Conservation (phyloP, 106 monocot species). For the Dactylorhiza incarnata region DNA sequence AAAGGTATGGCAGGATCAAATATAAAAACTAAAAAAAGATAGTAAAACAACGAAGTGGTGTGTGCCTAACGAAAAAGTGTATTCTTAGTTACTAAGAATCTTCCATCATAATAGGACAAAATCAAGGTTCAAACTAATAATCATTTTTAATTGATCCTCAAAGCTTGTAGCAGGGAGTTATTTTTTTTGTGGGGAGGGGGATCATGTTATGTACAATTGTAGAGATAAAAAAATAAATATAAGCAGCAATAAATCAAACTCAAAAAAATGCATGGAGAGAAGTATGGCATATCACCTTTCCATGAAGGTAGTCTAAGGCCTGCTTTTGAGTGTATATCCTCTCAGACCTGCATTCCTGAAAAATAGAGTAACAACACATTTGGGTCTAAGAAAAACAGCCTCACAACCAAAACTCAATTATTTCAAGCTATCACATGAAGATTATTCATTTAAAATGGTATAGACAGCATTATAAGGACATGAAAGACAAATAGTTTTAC, state of each 20-base stretch:
- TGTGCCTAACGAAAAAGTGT: no score
- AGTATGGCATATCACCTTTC: slow-evolving; percentile 26
- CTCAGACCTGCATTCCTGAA: slow-evolving; percentile 72
- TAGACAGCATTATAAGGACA: neutral
- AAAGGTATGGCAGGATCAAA: neutral
- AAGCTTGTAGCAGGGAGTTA: no score
- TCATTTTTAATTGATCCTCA: no score
- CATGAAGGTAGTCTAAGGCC: slow-evolving; percentile 68
- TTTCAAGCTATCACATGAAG: neutral
- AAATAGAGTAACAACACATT: slow-evolving; percentile 1
- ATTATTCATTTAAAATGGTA: neutral
- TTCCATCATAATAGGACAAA: no score
- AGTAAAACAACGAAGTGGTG: neutral
- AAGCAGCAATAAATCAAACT: neutral
- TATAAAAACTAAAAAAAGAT: neutral
- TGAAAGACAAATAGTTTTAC: neutral
- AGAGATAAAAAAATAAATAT: neutral
- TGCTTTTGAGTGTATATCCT: slow-evolving; percentile 61
- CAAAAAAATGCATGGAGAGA: neutral
- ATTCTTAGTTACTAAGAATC: no score
- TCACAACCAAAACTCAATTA: neutral
- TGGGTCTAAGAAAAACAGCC: neutral
- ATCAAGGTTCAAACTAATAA: no score
- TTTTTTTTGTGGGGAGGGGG: no score
- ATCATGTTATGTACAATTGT: neutral